These are phyloP conservation scores for Xylaria telfairii DNA, from an alignment of 495 filamentous ascomycete species.

Conservation along the genomic window DNA sequence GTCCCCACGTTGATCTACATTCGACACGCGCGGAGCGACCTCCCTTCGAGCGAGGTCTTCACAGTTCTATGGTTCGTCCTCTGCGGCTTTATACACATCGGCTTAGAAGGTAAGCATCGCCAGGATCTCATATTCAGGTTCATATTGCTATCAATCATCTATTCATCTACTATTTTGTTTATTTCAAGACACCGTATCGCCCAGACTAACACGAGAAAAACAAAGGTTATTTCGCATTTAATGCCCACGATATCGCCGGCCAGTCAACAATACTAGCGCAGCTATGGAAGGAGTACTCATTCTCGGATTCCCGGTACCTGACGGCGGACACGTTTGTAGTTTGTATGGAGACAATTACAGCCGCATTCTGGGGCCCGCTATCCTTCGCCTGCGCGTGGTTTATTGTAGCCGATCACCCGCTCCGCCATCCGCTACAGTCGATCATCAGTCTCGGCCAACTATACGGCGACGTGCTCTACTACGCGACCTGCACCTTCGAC, in stretches of 20 bases:
- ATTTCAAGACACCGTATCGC: neutral
- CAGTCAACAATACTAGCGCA: constrained; percentile 60
- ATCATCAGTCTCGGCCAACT: constrained; percentile 62
- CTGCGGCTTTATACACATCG: constrained; percentile 61
- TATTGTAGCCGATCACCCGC: constrained; percentile 52
- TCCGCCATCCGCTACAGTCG: constrained; percentile 59
- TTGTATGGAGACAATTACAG: constrained; percentile 62
- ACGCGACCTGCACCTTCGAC: constrained; percentile 59
- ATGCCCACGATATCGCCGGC: constrained; percentile 50
- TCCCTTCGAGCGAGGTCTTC: constrained; percentile 46
- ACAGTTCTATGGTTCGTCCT: constrained; percentile 62
- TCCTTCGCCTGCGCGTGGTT: constrained; percentile 55
- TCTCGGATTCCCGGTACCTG: constrained; percentile 64
- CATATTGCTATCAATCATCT: neutral
- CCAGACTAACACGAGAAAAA: neutral
- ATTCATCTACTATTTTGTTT: neutral
- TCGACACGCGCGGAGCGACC: constrained; percentile 38
- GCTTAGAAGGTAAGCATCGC: constrained; percentile 54
- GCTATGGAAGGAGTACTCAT: constrained; percentile 68
- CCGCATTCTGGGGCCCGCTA: constrained; percentile 62
- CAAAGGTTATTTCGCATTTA: constrained; percentile 54
- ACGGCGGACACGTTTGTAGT: constrained; percentile 58
- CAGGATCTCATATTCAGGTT: constrained; percentile 8
- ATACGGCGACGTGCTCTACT: constrained; percentile 65
- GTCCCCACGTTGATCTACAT: constrained; percentile 45